These are phyloP conservation scores for Dianthus caryophyllus DNA, from an alignment of 148 eudicot genomes.

Conservation along the genomic window DNA sequence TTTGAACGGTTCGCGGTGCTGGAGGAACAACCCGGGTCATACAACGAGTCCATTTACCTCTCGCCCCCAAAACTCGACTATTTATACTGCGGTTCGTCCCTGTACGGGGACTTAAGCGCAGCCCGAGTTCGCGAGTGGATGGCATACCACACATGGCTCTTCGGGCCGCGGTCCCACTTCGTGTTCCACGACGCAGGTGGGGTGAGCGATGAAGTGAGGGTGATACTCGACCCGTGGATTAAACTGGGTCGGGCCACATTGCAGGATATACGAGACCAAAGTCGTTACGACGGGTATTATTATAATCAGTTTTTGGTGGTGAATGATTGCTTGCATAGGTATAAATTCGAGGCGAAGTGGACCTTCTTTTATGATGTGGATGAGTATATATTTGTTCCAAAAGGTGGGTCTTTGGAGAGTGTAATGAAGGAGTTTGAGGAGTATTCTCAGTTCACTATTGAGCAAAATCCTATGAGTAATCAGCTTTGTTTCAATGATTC, in stretches of 20 bases:
- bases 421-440: conserved; percentile 36
- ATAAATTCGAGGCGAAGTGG: conserved; percentile 46
- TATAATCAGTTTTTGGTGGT: conserved; percentile 59
- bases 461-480: conserved; percentile 62
- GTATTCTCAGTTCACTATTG: conserved; percentile 51
- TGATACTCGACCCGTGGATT: conserved; percentile 56
- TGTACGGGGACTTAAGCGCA: conserved; percentile 45
- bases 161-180: conserved; percentile 48
- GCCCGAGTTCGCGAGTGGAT: conserved; percentile 54
- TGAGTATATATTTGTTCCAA: conserved; percentile 50
- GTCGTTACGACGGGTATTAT: conserved; percentile 50
- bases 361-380: conserved; percentile 56
- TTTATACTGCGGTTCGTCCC: conserved; percentile 53
- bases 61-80: conserved; percentile 37
- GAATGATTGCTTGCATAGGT: conserved; percentile 54
- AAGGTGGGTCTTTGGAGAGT: conserved; percentile 22
- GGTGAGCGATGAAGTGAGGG: conserved; percentile 36
- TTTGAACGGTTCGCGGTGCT: conserved; percentile 44
- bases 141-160: conserved; percentile 52
- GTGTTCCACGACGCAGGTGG: conserved; percentile 65
- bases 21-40: conserved; percentile 34
- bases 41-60: conserved; percentile 20
- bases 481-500: conserved; percentile 50
- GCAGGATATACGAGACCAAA: conserved; percentile 52
- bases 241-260: conserved; percentile 41